Base-by-base conservation (phyloP, 2,329 filamentous ascomycete genomes). In the Talaromyces sp. region DNA sequence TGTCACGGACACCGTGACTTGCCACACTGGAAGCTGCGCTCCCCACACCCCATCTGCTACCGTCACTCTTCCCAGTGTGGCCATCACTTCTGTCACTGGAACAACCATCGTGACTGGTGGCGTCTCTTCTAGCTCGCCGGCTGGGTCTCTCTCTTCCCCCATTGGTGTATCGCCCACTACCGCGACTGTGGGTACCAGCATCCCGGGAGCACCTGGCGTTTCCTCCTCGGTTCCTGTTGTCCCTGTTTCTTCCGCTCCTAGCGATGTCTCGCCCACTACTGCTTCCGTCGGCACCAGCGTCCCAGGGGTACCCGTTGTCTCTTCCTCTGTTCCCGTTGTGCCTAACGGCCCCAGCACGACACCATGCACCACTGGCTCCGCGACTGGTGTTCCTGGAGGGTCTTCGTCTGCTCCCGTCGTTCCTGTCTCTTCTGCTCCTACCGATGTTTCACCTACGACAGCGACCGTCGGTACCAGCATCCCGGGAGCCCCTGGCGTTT, bases 1-100 rank as follows among this genome's bases (percentile, higher is more conserved):
- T 5, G 46, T 63, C 3, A 63, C 60, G 21, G 60, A 62, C 42
- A 58, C 55, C 28, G 63, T 65, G 60, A 65, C 63, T 18, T 65
- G 63, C 39, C 55, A 57, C 55, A 63, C 60, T 37, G 60, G 60
- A 7, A 39, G 37, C 14, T 63, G 60, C 58, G 28, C 60, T 2
- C 50, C 58, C 28, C 57, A 63, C 16, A 63, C 58, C 14, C 16
- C 48, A n/a, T 40, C 56, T 44, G 52, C 61, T 21, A 54, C 28
- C 31, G n/a, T 54, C 11, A 37, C 50, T 2, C 50, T 54, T 35
- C 39, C 40, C 7, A 44, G 56, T 25, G 50, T 54, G n/a, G n/a
- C 28, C 9, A 54, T 54, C n/a, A 54, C 50, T 21, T 54, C 50
- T 6, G n/a, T 21, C 18, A 33, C 25, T 37, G 50, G 50, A 37